These are phyloP conservation scores for Nicotiana obtusifolia DNA, from an alignment of 257 asterid species.

Conservation along the genomic window DNA sequence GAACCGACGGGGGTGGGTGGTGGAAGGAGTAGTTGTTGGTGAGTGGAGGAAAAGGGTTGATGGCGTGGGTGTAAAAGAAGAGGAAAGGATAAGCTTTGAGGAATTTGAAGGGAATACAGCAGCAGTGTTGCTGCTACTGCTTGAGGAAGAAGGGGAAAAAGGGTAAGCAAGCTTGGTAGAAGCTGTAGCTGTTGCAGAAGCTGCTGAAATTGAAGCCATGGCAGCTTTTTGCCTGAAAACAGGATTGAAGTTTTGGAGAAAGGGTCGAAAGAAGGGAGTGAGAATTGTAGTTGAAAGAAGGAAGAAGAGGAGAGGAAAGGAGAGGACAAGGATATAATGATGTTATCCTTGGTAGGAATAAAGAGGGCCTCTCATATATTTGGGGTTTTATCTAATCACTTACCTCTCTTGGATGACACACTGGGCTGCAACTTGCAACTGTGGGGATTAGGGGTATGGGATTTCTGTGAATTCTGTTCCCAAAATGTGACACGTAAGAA, in stretches of 20 bases:
- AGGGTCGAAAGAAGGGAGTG: background rate
- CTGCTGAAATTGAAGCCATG: conserved; percentile 26
- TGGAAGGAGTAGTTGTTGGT: conserved; percentile 25
- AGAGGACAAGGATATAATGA: conserved; percentile 9
- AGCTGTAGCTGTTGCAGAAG: conserved; percentile 17
- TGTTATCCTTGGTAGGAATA: background rate
- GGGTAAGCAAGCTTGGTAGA: conserved; percentile 5
- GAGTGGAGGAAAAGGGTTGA: conserved; percentile 41
- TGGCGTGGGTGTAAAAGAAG: conserved; percentile 54
- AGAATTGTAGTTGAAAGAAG: background rate
- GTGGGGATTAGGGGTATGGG: background rate
- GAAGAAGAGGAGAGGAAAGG: background rate
- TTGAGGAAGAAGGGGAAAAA: background rate
- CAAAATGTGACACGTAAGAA: no score
- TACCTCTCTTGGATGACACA: background rate
- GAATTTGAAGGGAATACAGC: background rate
- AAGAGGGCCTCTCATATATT: conserved; percentile 6
- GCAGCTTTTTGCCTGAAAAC: conserved; percentile 17
- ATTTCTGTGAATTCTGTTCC: background rate
- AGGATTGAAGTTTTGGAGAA: background rate
- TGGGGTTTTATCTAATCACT: background rate
- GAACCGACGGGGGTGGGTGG: conserved; percentile 35
- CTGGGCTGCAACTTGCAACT: conserved; percentile 3
- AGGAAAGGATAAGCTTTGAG: conserved; percentile 47
- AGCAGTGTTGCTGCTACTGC: no score